Conservation (phyloP, 164 flowering plant genomes). For the Brasenia schreberi region DNA sequence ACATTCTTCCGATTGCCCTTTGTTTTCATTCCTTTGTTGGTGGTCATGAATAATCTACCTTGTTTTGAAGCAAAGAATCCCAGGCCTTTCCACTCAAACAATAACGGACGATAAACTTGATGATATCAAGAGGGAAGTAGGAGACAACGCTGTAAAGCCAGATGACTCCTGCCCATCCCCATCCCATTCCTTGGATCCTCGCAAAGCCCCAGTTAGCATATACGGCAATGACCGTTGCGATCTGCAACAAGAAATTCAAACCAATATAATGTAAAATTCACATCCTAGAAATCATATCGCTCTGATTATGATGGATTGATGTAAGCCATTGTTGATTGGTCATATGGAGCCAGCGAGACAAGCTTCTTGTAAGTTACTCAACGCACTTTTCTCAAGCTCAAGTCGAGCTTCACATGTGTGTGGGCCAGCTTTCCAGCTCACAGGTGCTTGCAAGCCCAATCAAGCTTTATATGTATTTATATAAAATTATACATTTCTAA, state of each 20-base stretch:
- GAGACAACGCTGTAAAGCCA: slow-evolving; percentile 57
- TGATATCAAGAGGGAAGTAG: slow-evolving; percentile 64
- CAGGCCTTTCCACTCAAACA: slow-evolving; percentile 51
- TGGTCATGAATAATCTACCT: slow-evolving; percentile 13
- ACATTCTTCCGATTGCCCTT: neutral
- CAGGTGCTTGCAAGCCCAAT: too few species aligned
- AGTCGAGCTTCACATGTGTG: too few species aligned
- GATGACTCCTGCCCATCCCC: slow-evolving; percentile 79
- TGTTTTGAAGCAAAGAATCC: slow-evolving; percentile 41
- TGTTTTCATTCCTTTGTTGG: neutral
- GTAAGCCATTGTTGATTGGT: too few species aligned
- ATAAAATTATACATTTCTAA: too few species aligned
- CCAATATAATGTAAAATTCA: neutral
- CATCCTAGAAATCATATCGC: neutral
- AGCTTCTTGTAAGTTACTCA: too few species aligned
- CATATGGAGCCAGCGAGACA: too few species aligned
- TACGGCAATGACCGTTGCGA: slow-evolving; percentile 58
- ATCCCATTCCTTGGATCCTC: slow-evolving; percentile 49
- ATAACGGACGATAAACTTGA: slow-evolving; percentile 52
- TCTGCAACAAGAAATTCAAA: slow-evolving; percentile 10
- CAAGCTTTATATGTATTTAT: too few species aligned
- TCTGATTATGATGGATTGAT: neutral
- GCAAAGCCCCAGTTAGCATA: slow-evolving; percentile 57
- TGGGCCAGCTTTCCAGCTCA: too few species aligned
- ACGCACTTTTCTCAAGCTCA: too few species aligned